phyloP scores from a whole-genome alignment of 2,329 filamentous ascomycete genomes.

The Fusarium sp. region DNA sequence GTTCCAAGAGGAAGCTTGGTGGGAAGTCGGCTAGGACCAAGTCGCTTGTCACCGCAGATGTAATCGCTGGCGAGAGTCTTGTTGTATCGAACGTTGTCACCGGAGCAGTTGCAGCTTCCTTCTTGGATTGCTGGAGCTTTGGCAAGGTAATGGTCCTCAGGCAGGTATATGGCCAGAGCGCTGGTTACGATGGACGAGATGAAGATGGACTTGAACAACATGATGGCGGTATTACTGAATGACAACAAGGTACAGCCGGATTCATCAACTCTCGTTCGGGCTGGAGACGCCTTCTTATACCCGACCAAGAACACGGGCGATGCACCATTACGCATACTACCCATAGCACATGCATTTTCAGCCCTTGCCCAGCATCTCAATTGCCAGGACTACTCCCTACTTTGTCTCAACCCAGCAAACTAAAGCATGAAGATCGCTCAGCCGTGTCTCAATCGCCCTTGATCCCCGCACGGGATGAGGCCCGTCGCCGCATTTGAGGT shows the following conservation, averaged over 20 bases:
- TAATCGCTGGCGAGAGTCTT: background rate
- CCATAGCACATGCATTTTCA: background rate
- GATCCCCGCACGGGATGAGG: background rate
- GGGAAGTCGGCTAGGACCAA: slow-evolving; percentile 15
- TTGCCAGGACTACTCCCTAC: background rate
- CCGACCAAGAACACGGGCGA: too few species aligned
- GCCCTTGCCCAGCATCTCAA: background rate
- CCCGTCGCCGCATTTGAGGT: background rate
- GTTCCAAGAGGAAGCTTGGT: slow-evolving; percentile 24
- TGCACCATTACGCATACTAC: background rate
- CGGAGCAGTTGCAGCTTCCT: slow-evolving; percentile 15
- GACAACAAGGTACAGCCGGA: fast-evolving
- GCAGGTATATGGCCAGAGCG: slow-evolving; percentile 1
- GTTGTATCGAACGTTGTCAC: background rate
- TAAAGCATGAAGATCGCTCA: background rate
- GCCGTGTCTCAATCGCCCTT: background rate
- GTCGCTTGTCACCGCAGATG: slow-evolving; percentile 26
- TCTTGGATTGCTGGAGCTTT: background rate
- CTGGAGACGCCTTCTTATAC: background rate
- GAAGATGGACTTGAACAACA: slow-evolving; percentile 15
- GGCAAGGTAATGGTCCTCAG: slow-evolving; percentile 2
- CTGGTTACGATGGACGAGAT: slow-evolving; percentile 5
- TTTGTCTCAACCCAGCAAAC: background rate
- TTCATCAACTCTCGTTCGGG: fast-evolving
- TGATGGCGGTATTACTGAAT: background rate